Base-by-base conservation (phyloP, 2,329 filamentous ascomycete genomes). In the Aureobasidium uvarum region DNA sequence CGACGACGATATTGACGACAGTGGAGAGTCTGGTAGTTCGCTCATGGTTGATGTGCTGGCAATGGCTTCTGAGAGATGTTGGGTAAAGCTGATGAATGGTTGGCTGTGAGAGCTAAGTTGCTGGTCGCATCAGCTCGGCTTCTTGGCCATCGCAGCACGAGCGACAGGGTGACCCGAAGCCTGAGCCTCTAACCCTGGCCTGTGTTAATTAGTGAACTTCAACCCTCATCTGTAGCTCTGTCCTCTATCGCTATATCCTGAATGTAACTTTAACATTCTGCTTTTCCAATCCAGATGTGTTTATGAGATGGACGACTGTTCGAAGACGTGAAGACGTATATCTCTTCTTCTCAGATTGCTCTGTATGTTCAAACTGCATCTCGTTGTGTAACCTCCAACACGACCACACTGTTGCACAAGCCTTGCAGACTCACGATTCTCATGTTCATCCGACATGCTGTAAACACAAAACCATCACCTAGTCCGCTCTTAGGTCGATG, bases 1-100 rank as follows among this genome's bases (percentile, higher is more conserved):
- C 13, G 63, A 63, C 54, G 85, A 86, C 68, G 83, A 84, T 68
- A 87, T 83, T 67, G 85, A 85, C 59, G 86, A 89, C 70, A 90
- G 84, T 18, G 67, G 67, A 43, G 67, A 68, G 31, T 68, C 67
- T 10, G 67, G 65, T 25, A 56, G 23, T 38, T 63, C 58, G 39
- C 62, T 66, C 60, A 59, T 68, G 23, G 25, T 59, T n/a, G 11
- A 11, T 11, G 3, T 2, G 25, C 28, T 54, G 48, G 20, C 25
- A 33, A 41, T 48, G 10, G 31, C n/a, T 31, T 48, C 10, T 33
- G 28, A 11, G 39, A 31, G 14, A n/a, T 38, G 14, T 48, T 11
- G 18, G 6, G 11, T 48, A n/a, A 13, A 25, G 38, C 16, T 20
- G 56, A 38, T 48, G 11, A n/a, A 48, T 38, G 56, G 4, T 23